Percentiles rank a stretch among this genome's conserved stretches.
These are phyloP conservation scores for Zangia roseola DNA, from an alignment of 768 basidiomycete genomes.

Conservation along the genomic window DNA sequence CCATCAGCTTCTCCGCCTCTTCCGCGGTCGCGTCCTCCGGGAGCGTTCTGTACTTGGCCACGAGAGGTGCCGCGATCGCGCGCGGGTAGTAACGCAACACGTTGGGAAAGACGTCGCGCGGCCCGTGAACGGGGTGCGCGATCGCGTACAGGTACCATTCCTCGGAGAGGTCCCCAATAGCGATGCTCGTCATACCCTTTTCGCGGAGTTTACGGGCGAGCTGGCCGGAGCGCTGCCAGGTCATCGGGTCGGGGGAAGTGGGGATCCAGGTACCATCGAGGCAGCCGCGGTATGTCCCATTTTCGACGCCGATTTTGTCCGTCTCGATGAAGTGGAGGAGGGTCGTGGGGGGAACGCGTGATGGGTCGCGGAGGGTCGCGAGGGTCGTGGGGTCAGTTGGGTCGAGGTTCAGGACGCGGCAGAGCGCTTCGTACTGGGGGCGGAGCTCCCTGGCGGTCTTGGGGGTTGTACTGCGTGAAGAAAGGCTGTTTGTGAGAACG, in stretches of 20 bases:
- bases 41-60: slow-evolving; percentile 43
- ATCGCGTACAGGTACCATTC: slow-evolving; percentile 81
- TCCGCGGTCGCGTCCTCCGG: slow-evolving; percentile 40
- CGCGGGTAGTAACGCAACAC: slow-evolving; percentile 59
- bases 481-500: not conserved
- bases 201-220: slow-evolving; percentile 53
- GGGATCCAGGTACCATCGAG: slow-evolving; percentile 60
- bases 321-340: slow-evolving; percentile 62
- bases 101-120: slow-evolving; percentile 54
- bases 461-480: slow-evolving; percentile 45
- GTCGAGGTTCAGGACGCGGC: slow-evolving; percentile 53
- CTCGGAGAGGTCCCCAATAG: slow-evolving; percentile 68
- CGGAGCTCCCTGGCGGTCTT: slow-evolving; percentile 58
- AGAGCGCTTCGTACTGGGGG: slow-evolving; percentile 64
- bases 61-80: slow-evolving; percentile 44
- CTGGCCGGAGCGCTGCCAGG: slow-evolving; percentile 62
- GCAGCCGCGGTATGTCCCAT: slow-evolving; percentile 70
- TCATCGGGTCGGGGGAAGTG: slow-evolving; percentile 54
- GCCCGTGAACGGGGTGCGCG: slow-evolving; percentile 53
- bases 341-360: slow-evolving; percentile 43
- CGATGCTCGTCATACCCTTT: slow-evolving; percentile 59
- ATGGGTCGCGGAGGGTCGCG: slow-evolving; percentile 48
- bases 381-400: slow-evolving; percentile 50
- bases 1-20: slow-evolving; percentile 48
- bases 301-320: slow-evolving; percentile 47